These are phyloP conservation scores for Lachnellula hyalina DNA, from an alignment of 2,329 filamentous ascomycete genomes.

Conservation along the genomic window DNA sequence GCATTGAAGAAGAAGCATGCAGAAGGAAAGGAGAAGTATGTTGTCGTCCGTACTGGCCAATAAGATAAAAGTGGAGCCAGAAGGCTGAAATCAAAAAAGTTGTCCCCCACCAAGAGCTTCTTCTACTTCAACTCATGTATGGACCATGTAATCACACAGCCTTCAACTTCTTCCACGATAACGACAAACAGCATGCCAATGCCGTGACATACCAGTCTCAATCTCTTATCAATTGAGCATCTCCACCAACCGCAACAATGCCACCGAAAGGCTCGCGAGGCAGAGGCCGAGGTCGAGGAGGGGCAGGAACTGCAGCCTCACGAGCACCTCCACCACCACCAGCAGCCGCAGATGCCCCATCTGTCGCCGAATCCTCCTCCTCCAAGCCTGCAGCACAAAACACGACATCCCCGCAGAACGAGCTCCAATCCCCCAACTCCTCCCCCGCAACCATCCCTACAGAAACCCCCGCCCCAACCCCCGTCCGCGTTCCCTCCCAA, in stretches of 20 bases:
- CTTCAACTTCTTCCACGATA: not conserved
- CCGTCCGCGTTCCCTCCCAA: constrained; percentile 12
- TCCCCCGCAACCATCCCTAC: constrained; percentile 26
- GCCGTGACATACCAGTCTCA: constrained; percentile 7
- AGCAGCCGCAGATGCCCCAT: constrained; percentile 4
- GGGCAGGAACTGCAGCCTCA: constrained; percentile 15
- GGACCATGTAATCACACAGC: not conserved
- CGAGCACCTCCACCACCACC: not conserved
- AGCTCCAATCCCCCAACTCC: constrained; percentile 24
- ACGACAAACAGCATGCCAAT: not conserved
- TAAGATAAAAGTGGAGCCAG: not conserved
- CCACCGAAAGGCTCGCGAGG: constrained; percentile 23
- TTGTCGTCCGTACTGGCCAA: not conserved
- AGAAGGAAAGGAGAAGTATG: too few relatives aligned
- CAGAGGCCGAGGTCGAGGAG: constrained; percentile 20
- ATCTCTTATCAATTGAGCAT: not conserved
- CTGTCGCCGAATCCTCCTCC: constrained; percentile 3
- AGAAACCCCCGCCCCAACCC: constrained; percentile 28
- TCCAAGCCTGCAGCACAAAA: not conserved
- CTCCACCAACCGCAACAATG: constrained; percentile 12
- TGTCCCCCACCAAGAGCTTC: constrained; percentile 7
- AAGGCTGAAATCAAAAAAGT: constrained; percentile 8
- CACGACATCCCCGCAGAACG: constrained; percentile 10
- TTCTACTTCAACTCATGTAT: not conserved
- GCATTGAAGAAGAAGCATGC: too few relatives aligned